phyloP scores from a whole-genome alignment of 2,329 filamentous ascomycete genomes.

The Falciphora oryzae region DNA sequence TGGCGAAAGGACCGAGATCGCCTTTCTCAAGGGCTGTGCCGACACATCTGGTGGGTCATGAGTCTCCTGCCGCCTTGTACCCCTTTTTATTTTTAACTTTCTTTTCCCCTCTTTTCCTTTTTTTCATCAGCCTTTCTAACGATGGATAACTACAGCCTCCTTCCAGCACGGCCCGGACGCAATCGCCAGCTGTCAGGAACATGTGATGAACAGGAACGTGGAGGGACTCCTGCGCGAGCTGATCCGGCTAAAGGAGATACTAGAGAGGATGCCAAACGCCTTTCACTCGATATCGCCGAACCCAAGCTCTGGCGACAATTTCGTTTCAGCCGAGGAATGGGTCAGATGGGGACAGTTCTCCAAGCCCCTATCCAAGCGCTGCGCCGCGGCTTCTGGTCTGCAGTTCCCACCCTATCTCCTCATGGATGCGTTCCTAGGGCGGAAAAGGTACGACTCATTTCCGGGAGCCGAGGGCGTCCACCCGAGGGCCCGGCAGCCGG shows the following conservation, averaged over 20 bases:
- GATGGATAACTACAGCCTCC: constrained; percentile 27
- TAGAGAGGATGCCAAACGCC: constrained; percentile 47
- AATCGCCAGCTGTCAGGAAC: constrained; percentile 47
- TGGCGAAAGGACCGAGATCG: constrained; percentile 43
- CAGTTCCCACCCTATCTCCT: constrained; percentile 48
- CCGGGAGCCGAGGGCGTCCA: constrained; percentile 47
- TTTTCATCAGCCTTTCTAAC: background rate
- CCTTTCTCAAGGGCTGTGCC: constrained; percentile 44
- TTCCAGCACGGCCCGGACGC: constrained; percentile 46
- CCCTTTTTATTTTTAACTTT: background rate
- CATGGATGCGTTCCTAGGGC: constrained; percentile 49
- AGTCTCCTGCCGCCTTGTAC: no score
- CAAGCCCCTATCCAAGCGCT: constrained; percentile 42
- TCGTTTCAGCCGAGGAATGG: constrained; percentile 41
- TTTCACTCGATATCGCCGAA: constrained; percentile 50
- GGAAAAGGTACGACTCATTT: constrained; percentile 45
- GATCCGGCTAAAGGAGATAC: constrained; percentile 45
- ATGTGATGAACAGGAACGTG: constrained; percentile 46
- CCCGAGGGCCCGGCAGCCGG: constrained; percentile 46
- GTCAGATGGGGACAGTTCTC: constrained; percentile 47
- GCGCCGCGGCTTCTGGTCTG: constrained; percentile 44
- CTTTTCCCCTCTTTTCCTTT: background rate
- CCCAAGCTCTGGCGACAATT: constrained; percentile 45
- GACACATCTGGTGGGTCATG: constrained; percentile 35
- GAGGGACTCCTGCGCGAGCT: constrained; percentile 44